phyloP scores from a whole-genome alignment of 192 early-diverging fungal genomes.

The Coemansia sp. region DNA sequence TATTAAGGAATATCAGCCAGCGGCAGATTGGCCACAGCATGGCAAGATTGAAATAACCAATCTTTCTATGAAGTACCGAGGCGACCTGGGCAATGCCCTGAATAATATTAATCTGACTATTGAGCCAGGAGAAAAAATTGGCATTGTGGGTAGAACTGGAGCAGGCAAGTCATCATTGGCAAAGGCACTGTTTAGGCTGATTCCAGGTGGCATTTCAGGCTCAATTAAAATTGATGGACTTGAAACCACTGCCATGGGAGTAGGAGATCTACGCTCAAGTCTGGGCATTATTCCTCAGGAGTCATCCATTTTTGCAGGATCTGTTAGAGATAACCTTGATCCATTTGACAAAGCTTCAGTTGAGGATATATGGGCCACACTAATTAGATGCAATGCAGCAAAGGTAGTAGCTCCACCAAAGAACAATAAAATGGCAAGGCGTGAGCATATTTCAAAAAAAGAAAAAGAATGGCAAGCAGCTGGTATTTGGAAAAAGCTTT shows the following conservation, averaged over 20 bases:
- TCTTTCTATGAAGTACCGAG: conserved; percentile 46
- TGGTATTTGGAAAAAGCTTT: conserved; percentile 22
- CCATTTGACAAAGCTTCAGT: conserved; percentile 54
- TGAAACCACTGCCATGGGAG: conserved; percentile 56
- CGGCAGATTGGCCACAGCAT: conserved; percentile 47
- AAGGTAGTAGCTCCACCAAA: neutral
- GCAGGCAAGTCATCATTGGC: conserved; percentile 61
- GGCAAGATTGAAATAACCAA: conserved; percentile 40
- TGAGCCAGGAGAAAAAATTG: conserved; percentile 57
- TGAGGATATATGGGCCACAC: conserved; percentile 59
- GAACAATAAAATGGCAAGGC: neutral
- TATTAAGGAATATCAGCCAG: conserved; percentile 21
- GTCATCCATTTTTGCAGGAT: conserved; percentile 62
- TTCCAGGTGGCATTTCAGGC: conserved; percentile 44
- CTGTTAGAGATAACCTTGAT: conserved; percentile 68
- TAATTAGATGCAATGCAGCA: conserved; percentile 22
- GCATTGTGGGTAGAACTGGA: conserved; percentile 52
- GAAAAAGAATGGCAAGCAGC: conserved; percentile 9
- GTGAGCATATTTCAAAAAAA: neutral
- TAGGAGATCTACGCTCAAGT: conserved; percentile 49
- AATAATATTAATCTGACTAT: conserved; percentile 33
- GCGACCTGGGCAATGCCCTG: conserved; percentile 15
- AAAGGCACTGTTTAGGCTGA: conserved; percentile 55
- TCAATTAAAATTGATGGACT: conserved; percentile 54
- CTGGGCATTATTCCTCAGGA: conserved; percentile 65